Conservation (phyloP, 2,329 filamentous ascomycete genomes). For the Phoma sp. region DNA sequence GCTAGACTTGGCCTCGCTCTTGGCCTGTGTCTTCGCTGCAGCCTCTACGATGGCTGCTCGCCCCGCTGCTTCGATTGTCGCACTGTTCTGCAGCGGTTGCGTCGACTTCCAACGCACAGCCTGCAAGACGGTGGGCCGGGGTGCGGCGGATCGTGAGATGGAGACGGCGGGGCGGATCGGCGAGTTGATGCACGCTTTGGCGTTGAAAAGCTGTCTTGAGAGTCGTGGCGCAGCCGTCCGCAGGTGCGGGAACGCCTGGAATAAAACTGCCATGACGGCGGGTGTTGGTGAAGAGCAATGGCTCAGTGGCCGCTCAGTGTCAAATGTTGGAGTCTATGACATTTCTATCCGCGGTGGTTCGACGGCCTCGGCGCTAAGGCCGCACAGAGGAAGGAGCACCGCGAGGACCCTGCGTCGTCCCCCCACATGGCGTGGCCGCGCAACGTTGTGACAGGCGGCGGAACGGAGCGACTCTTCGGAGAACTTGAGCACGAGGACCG, state of each 20-base stretch:
- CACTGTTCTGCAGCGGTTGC: slow-evolving; percentile 34
- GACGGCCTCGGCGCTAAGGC: slow-evolving; percentile 1
- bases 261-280: slow-evolving; percentile 43
- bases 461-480: slow-evolving; percentile 3
- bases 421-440: slow-evolving; percentile 13
- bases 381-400: slow-evolving; percentile 10
- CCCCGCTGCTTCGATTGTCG: slow-evolving; percentile 22
- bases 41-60: slow-evolving; percentile 20
- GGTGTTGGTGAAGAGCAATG: slow-evolving; percentile 9
- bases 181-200: slow-evolving; percentile 39
- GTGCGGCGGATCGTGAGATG: slow-evolving; percentile 19
- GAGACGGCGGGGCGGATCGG: slow-evolving; percentile 27
- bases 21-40: slow-evolving; percentile 18
- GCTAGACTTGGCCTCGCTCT: slow-evolving; percentile 23
- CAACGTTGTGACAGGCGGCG: slow-evolving; percentile 15
- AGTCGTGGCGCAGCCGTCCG: slow-evolving; percentile 47
- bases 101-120: slow-evolving; percentile 46
- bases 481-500: slow-evolving; percentile 1
- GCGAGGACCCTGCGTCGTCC: slow-evolving; percentile 14
- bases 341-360: slow-evolving; percentile 15
- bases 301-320: slow-evolving; percentile 1
- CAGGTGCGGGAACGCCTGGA: slow-evolving; percentile 47
- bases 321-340: slow-evolving; percentile 10
- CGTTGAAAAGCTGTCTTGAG: slow-evolving; percentile 44
- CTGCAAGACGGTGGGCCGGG: slow-evolving; percentile 36